Evolutionary conservation across 1,284 basidiomycete genomes (phyloP), one percentile per base, ranked within the genome.

Genomic region (Ceratobasidium sp.): DNA sequence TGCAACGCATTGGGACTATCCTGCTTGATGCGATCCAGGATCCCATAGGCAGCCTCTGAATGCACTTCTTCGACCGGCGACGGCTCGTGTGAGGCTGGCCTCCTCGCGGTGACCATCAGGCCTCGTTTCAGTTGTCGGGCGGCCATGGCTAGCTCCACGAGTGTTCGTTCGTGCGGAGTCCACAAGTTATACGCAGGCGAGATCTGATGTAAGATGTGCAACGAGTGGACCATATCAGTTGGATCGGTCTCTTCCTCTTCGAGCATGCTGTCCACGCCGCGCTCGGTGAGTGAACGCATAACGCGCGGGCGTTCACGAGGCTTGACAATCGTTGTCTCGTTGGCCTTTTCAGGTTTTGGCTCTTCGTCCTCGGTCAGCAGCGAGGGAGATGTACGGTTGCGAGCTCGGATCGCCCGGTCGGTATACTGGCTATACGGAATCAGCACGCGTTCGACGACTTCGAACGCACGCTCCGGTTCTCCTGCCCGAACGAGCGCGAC

Each of bases 361-460:
- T 9, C 37, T 4, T 61, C 65, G 22, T 37, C 65, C 27, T 75
- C 66, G 19, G 74, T 53, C 29, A 75, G 37, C 27, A 75, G 37
- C 5, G 65, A 61, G 27, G 64, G 63, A 13, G 63, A 62, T 29
- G 49, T 34, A 13, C 59, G 74, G 31, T 68, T 75, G 24, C 65
- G 74, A 14, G 63, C 27, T 39, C 49, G 53, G 37, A 71, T 51
- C 9, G 65, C 65, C 37, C 65, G 64, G 54, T 75, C 64, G 46
- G 22, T 68, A 14, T 62, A 68, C 39, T 83, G 82, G 19, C 81
- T 83, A 62, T 87, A 87, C 0, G 89, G 90, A 19, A 95, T 78
- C 69, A 98, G 85, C 51, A 98, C 88, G 58, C 87, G 85, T 81
- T 98, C 94, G 34, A 95, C 82, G 29, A 98, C 85, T 78, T 91